These are phyloP conservation scores for Ilyonectria sp. DNA, from an alignment of 2,329 filamentous ascomycete species.

Conservation along the genomic window DNA sequence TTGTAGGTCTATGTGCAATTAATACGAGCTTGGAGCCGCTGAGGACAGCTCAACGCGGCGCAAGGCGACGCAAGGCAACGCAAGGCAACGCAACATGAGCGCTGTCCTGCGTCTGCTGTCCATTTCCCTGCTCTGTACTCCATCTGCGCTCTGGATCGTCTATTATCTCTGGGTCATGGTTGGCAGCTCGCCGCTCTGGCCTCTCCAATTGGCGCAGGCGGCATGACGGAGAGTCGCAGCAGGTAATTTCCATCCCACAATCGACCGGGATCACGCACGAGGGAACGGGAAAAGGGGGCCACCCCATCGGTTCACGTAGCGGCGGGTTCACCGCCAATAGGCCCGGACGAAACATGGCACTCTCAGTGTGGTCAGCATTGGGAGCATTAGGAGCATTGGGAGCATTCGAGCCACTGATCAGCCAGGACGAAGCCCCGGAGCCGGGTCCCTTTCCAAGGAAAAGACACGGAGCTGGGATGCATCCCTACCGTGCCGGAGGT, in stretches of 20 bases:
- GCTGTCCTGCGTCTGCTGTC: background rate
- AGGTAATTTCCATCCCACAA: conserved; percentile 45
- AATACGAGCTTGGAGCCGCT: conserved; percentile 1
- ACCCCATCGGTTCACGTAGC: conserved; percentile 34
- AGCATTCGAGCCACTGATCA: conserved; percentile 2
- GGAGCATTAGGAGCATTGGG: background rate
- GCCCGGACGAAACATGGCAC: conserved; percentile 22
- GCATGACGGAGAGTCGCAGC: conserved; percentile 43
- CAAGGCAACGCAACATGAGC: background rate
- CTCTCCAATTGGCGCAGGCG: conserved; percentile 38
- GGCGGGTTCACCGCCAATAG: conserved; percentile 33
- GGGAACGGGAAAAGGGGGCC: conserved; percentile 42
- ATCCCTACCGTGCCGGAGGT: conserved; percentile 1
- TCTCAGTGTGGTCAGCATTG: conserved; percentile 1
- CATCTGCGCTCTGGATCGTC: background rate
- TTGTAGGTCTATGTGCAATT: background rate
- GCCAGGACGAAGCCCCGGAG: conserved; percentile 13
- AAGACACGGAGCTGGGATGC: background rate
- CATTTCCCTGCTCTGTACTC: conserved; percentile 1
- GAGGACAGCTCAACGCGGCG: background rate
- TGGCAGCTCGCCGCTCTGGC: conserved; percentile 12
- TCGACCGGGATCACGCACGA: conserved; percentile 41
- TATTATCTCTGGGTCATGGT: background rate
- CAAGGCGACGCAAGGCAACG: background rate
- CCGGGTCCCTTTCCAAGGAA: conserved; percentile 9